Percentiles rank a stretch among this genome's conserved stretches.
Evolutionary conservation across 805 yeast genomes (phyloP).

Genomic region (Kuraishia cidri): DNA sequence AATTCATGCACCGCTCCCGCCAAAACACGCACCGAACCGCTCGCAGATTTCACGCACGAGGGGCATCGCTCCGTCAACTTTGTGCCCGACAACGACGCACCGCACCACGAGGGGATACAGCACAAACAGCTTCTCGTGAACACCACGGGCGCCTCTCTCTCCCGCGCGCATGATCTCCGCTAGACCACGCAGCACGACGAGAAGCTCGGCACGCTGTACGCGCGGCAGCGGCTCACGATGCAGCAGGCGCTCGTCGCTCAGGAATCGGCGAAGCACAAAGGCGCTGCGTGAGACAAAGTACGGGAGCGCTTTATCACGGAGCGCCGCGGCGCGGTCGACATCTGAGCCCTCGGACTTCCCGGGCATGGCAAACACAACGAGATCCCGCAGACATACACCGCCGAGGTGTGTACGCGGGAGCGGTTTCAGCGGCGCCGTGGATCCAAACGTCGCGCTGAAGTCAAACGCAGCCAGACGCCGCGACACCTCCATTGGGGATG

Average conservation of each 20-base stretch:
- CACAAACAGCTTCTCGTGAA: conserved; percentile 1
- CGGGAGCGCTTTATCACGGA: conserved; percentile 15
- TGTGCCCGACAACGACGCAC: conserved; percentile 9
- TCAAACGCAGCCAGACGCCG: conserved; percentile 27
- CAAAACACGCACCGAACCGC: no score
- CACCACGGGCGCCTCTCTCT: neutral
- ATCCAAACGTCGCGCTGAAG: conserved; percentile 48
- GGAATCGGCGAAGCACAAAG: conserved; percentile 50
- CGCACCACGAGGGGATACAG: conserved; percentile 14
- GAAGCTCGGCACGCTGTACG: conserved; percentile 58
- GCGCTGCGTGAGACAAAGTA: conserved; percentile 51
- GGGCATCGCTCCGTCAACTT: conserved; percentile 10
- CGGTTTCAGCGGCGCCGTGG: conserved; percentile 41
- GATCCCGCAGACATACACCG: conserved; percentile 44
- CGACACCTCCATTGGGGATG: conserved; percentile 23
- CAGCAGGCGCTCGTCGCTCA: conserved; percentile 53
- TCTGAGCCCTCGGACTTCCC: conserved; percentile 11
- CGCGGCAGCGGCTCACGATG: conserved; percentile 58
- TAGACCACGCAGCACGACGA: conserved; percentile 34
- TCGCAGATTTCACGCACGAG: no score
- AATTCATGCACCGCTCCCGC: no score
- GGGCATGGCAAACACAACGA: conserved; percentile 30
- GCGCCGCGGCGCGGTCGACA: conserved; percentile 2
- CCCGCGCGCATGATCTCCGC: neutral
- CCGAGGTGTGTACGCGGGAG: conserved; percentile 40